A percentile compares a stretch with the other conserved stretches of the same genome.
These are phyloP conservation scores for Cladosporium sp. DNA, from an alignment of 2,329 filamentous ascomycete species.

Conservation along the genomic window DNA sequence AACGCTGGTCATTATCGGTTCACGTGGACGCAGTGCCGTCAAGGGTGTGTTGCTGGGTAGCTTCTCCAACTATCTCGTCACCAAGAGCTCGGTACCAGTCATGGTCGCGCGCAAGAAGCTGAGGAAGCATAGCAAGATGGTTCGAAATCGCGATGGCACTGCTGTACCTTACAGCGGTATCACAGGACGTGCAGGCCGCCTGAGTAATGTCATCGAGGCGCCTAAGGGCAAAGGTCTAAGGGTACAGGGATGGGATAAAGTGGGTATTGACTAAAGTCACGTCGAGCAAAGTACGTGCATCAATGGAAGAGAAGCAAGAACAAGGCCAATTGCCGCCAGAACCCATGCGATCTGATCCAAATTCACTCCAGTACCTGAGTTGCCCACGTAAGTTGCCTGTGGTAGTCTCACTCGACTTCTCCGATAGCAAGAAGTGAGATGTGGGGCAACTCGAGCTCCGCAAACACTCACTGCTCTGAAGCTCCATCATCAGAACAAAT, in stretches of 20 bases:
- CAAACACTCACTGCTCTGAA: neutral
- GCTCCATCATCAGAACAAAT: neutral
- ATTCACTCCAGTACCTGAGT: too few species aligned
- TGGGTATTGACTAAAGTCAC: constrained; percentile 29
- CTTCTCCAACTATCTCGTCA: constrained; percentile 95
- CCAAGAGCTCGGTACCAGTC: constrained; percentile 92
- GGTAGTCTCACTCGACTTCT: too few species aligned
- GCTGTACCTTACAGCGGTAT: constrained; percentile 28
- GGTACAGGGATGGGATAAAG: constrained; percentile 32
- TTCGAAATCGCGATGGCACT: constrained; percentile 28
- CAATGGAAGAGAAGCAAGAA: neutral
- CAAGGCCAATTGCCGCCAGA: neutral
- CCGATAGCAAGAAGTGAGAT: neutral
- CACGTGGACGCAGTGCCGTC: constrained; percentile 81
- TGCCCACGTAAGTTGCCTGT: too few species aligned
- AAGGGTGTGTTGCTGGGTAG: constrained; percentile 94
- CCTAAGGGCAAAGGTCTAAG: constrained; percentile 29
- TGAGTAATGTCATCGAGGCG: constrained; percentile 32
- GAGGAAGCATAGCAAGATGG: constrained; percentile 67
- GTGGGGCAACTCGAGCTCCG: neutral
- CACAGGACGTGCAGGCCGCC: constrained; percentile 24
- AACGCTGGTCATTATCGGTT: constrained; percentile 89
- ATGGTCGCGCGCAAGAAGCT: constrained; percentile 95
- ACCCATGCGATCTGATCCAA: too few species aligned
- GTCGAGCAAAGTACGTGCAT: neutral